Percentiles rank a stretch among this genome's conserved stretches.
Evolutionary conservation across 352 stramenopile species (phyloP).

Genomic region (Phytophthora fragariaefolia): DNA sequence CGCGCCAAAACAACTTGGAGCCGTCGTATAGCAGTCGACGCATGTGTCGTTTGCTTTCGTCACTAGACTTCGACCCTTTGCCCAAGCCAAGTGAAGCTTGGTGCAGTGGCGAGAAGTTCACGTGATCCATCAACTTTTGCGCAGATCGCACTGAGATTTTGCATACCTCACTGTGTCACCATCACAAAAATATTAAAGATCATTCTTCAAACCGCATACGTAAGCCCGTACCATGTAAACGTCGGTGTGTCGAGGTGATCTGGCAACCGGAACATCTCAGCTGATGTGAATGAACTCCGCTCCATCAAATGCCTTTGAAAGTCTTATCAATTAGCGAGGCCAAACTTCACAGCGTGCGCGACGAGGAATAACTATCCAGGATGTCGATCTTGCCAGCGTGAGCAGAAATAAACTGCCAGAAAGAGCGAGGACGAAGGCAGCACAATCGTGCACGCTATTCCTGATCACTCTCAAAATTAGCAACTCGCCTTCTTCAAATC

Average conservation of each 20-base stretch:
- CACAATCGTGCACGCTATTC: slow-evolving; percentile 28
- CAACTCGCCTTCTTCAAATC: too few relatives aligned
- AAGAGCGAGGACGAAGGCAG: slow-evolving; percentile 11
- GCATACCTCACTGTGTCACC: slow-evolving; percentile 74
- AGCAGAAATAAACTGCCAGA: slow-evolving; percentile 34
- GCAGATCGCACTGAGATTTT: slow-evolving; percentile 89
- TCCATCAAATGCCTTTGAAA: slow-evolving; percentile 12
- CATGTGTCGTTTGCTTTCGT: slow-evolving; percentile 38
- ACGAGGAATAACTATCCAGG: not conserved
- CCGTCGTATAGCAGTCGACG: slow-evolving; percentile 82
- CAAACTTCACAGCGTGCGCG: not conserved
- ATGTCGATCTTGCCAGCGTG: slow-evolving; percentile 2
- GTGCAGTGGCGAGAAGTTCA: slow-evolving; percentile 90
- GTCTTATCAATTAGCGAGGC: not conserved
- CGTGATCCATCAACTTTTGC: slow-evolving; percentile 88
- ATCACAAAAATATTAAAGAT: slow-evolving; percentile 9
- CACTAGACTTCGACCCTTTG: slow-evolving; percentile 22
- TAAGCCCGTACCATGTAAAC: slow-evolving; percentile 68
- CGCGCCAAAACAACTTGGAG: slow-evolving; percentile 88
- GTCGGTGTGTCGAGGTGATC: slow-evolving; percentile 54
- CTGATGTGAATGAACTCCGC: slow-evolving; percentile 13
- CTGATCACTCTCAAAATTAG: slow-evolving; percentile 31
- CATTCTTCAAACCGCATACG: not conserved
- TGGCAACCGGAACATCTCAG: slow-evolving; percentile 28
- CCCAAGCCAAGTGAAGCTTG: slow-evolving; percentile 73